Base-by-base conservation (phyloP, 2,329 filamentous ascomycete species). In the Pleurostoma richardsiae region DNA sequence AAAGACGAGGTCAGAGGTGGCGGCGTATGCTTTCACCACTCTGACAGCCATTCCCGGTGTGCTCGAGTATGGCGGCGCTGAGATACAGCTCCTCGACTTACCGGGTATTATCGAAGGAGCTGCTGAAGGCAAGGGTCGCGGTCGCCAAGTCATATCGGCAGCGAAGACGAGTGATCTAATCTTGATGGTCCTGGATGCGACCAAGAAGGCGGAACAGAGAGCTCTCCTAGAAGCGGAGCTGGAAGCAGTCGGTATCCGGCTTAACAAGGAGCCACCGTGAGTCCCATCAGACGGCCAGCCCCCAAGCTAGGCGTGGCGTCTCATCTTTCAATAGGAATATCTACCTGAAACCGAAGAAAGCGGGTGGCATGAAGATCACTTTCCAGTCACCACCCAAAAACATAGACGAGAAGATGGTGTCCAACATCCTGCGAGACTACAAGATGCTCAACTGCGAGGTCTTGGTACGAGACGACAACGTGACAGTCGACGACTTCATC, bases 51-150 rank as follows among this genome's bases (percentile, higher is more conserved):
- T 99, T 56, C 94, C 94, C 1, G 94, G 94, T 56, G 95, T 99
- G 38, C 80, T 99, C 46, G 92, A 96, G 73, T 99, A 99, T 69
- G 94, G 91, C 10, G 95, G 94, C 45, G 94, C 94, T 1, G 95
- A 99, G 69, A 97, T 99, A 55, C 94, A 99, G 69, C 87, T 99
- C 54, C 84, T 99, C 49, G 94, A 99, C 83, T 71, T 99, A 52
- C 94, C 94, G 0, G 94, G 94, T 74, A 99, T 99, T 63, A 99
- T 99, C 60, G 95, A 99, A 65, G 94, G 94, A 50, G 94, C 94
- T 44, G 77, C 91, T 2, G 94, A 99, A 67, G 94, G 94, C 39
- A 99, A 99, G 71, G 94, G 94, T 19, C 76, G 95, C 73, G 94
- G 94, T 54, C 78, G 94, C 56, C 94, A 99, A 70, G 94, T 99